These are phyloP conservation scores for Bryoerythrophyllum caledonicum DNA, from an alignment of 225 moss, liverwort and hornwort genomes.

Conservation along the genomic window DNA sequence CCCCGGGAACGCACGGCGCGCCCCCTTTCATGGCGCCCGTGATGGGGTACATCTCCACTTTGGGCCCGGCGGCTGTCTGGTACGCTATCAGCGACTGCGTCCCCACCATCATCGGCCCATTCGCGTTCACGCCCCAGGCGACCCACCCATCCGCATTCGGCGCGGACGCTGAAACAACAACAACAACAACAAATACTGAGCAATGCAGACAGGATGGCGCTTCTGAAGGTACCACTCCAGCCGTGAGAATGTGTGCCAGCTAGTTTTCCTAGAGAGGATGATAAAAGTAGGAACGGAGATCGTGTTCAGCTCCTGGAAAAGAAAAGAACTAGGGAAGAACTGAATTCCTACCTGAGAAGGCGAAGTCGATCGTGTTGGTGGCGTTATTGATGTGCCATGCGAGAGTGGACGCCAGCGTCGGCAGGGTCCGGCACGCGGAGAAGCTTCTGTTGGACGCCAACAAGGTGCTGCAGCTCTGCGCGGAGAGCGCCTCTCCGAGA, in stretches of 20 bases:
- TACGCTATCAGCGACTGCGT: slow-evolving; percentile 72
- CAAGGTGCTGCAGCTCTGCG: slow-evolving; percentile 33
- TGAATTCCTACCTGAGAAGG: slow-evolving; percentile 36
- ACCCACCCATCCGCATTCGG: slow-evolving; percentile 58
- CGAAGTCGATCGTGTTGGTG: slow-evolving; percentile 52
- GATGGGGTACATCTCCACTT: slow-evolving; percentile 40
- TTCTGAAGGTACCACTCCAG: too few relatives aligned
- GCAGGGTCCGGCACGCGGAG: slow-evolving; percentile 35
- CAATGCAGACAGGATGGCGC: too few relatives aligned
- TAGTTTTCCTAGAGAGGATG: too few relatives aligned
- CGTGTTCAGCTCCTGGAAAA: too few relatives aligned
- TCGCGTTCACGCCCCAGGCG: slow-evolving; percentile 79
- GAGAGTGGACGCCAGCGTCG: slow-evolving; percentile 41
- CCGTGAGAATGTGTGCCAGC: too few relatives aligned
- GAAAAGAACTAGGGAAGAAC: not conserved
- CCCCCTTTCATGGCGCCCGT: not conserved
- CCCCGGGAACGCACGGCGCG: slow-evolving; percentile 27
- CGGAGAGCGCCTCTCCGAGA: slow-evolving; percentile 28
- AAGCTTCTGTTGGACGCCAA: slow-evolving; percentile 25
- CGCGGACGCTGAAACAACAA: slow-evolving; percentile 32
- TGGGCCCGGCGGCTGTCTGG: not conserved
- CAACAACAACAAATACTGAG: not conserved
- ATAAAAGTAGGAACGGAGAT: too few relatives aligned
- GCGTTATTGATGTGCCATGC: slow-evolving; percentile 54
- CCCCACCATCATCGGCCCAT: slow-evolving; percentile 37